phyloP scores from a whole-genome alignment of 176 grass and related monocot species.

The Secale cereale region DNA sequence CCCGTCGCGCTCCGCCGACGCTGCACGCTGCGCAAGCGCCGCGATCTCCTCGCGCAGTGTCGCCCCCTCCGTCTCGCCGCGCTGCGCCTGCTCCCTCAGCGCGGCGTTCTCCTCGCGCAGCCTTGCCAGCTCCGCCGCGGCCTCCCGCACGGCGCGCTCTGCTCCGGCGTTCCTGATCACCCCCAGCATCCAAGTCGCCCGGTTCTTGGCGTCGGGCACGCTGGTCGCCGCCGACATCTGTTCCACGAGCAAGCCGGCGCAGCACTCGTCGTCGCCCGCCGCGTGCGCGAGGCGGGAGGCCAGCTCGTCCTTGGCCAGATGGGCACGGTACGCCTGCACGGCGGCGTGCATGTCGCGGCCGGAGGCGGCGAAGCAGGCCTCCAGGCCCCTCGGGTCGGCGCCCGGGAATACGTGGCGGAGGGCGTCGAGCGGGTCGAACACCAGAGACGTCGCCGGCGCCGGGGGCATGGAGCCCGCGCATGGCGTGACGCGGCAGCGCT shows the following conservation, averaged over 20 bases:
- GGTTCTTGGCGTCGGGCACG: neutral
- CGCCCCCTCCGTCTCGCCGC: neutral
- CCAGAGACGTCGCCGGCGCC: neutral
- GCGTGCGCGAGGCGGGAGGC: neutral
- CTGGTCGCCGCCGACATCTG: slow-evolving; percentile 12
- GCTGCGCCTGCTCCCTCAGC: neutral
- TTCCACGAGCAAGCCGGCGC: slow-evolving; percentile 4
- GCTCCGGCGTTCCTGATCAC: neutral
- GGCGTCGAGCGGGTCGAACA: slow-evolving; percentile 8
- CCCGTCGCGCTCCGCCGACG: neutral
- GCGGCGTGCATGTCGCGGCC: neutral
- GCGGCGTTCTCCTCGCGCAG: neutral
- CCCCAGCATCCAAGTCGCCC: neutral
- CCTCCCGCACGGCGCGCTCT: neutral
- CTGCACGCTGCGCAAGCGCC: neutral
- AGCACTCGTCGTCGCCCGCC: neutral
- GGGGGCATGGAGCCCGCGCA: neutral
- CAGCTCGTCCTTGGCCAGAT: neutral
- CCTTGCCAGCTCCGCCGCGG: neutral
- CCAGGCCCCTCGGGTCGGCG: neutral
- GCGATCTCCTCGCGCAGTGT: neutral
- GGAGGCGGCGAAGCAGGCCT: neutral
- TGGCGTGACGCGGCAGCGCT: slow-evolving; percentile 19
- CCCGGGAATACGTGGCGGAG: neutral
- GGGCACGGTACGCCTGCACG: neutral